Base-by-base conservation (phyloP, 768 basidiomycete genomes). In the Suillus luteus region DNA sequence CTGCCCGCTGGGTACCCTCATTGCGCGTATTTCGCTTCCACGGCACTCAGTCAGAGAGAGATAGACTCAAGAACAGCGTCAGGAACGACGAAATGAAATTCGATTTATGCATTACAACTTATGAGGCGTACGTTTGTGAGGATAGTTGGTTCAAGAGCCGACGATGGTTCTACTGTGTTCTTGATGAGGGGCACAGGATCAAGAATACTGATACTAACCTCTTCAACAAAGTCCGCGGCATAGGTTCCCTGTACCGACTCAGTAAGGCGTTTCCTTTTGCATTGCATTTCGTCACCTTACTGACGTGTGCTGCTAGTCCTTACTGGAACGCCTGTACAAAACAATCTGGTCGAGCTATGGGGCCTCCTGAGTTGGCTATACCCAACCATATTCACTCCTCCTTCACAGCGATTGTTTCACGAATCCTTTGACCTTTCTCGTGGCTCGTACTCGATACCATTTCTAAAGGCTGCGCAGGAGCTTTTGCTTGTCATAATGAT, bases 261-360 rank as follows among this genome's bases (percentile, higher is more conserved):
- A 85, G 85, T 85, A 59, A 12, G 76, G 69, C 1, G 12, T 27
- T 17, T 43, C 33, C 19, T 49, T 8, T 35, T 51, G 63, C 8
- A 0, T 17, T 11, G 10, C 6, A 27, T 64, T 19, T 60, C 4
- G 46, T 59, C 22, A 68, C 24, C 27, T 62, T 40, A 15, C 48
- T 14, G 9, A 14, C 17, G 37, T 19, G 33, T 38, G 17, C 5
- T 24, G 41, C 19, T 65, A 86, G 86, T 92, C 64, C 76, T 92
- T 63, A 90, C 88, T 0, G 90, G 90, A 27, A 92, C 90, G 0
- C 90, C 90, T 0, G 81, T 92, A 0, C 90, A 91, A 68, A 88
- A 88, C 66, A 85, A 88, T 65, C 71, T 88, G 12, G 71, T 79
- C 22, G 86, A 88, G 69, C 76, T 88, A 17, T 86, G 84, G 86